Base-by-base conservation (phyloP, 768 basidiomycete genomes). In the Suillus lakei region DNA sequence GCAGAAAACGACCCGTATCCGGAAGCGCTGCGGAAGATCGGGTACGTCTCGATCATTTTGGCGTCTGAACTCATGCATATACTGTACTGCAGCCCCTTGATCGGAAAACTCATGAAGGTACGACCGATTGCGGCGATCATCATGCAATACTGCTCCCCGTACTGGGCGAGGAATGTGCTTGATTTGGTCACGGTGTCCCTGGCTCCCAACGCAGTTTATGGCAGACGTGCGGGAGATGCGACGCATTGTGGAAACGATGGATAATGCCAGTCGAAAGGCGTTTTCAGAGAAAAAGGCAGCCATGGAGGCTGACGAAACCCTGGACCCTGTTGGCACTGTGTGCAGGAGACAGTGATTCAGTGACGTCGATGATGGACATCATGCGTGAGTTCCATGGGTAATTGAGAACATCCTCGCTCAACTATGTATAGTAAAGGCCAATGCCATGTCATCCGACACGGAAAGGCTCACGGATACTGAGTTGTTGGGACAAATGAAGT, bases 401-500 rank as follows among this genome's bases (percentile, higher is more conserved):
- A 41, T 18, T 46, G 3, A 36, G 43, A 9, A 8, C 58, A 23
- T 30, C 55, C 58, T 44, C 36, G 18, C 51, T 48, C 23, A 36
- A 50, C 32, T 46, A 64, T 39, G 2, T 13, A 58, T 62, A 81
- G 80, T 81, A 69, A 73, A 68, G 62, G 79, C 76, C 6, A 85
- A 85, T 65, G 76, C 78, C 43, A 66, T 66, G 30, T 76, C 81
- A 0, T 67, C 67, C 16, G 70, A 65, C 12, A 64, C 66, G 4
- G 81, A 83, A 39, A 74, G 78, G 51, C 72, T 85, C 41, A 76
- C 73, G 51, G 83, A 85, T 61, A 68, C 70, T 28, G 84, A 85
- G 63, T 69, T 85, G 38, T 78, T 82, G 1, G 84, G 83, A 0
- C 84, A 85, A 67, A 83, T 85, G 81, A 83, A 83, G 84, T 83